phyloP scores from a whole-genome alignment of 257 asterid genomes.

The Nicotiana noctiflora region DNA sequence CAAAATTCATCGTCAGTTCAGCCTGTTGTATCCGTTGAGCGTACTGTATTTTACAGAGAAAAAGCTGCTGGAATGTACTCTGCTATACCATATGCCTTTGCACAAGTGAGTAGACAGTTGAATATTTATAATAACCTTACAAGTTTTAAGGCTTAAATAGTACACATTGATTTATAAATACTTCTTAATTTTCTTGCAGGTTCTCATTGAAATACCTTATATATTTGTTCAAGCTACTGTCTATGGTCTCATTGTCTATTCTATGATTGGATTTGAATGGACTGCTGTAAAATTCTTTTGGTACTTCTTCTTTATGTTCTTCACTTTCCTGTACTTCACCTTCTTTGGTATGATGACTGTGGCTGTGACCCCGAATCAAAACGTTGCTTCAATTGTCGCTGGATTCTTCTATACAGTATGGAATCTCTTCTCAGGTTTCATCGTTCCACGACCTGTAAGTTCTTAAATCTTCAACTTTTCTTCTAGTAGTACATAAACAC shows the following conservation, averaged over 20 bases:
- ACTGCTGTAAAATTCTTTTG: conserved; percentile 34
- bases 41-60: conserved; percentile 49
- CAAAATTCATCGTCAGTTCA: conserved; percentile 22
- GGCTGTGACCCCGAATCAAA: conserved; percentile 42
- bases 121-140: neutral
- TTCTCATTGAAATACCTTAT: conserved; percentile 43
- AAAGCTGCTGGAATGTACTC: conserved; percentile 62
- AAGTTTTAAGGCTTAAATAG: neutral
- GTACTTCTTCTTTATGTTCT: conserved; percentile 37
- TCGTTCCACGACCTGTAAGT: conserved; percentile 47
- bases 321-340: conserved; percentile 38
- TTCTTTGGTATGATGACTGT: conserved; percentile 54
- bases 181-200: conserved; percentile 14
- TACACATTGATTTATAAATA: neutral
- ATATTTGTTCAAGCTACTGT: conserved; percentile 30
- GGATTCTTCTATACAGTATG: conserved; percentile 23
- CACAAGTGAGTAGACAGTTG: conserved; percentile 49
- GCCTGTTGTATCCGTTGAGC: conserved; percentile 39
- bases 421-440: conserved; percentile 49
- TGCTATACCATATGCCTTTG: conserved; percentile 46
- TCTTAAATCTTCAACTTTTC: neutral
- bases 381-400: conserved; percentile 29
- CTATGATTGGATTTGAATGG: conserved; percentile 48
- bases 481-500: neutral
- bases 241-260: conserved; percentile 32